phyloP scores from a whole-genome alignment of 768 basidiomycete genomes.

The Pisolithus microcarpus region DNA sequence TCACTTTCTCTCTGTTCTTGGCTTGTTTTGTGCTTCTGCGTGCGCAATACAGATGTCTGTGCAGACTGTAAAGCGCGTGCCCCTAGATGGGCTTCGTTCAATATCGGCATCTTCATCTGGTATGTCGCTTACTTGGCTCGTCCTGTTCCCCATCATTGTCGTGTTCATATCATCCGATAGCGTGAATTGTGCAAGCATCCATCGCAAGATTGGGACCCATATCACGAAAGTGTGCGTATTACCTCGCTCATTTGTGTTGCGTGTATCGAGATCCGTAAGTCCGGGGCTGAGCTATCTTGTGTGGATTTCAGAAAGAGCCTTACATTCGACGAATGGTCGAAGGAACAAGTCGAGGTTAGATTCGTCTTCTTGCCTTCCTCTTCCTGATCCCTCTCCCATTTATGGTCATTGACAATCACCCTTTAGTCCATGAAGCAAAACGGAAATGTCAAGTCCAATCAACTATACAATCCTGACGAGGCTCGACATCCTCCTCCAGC shows the following conservation, averaged over 20 bases:
- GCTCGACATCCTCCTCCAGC: conserved; percentile 74
- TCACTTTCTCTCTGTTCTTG: background rate
- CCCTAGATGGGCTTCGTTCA: conserved; percentile 87
- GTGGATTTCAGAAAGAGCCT: conserved; percentile 66
- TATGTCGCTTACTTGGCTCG: conserved; percentile 24
- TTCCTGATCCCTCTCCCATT: background rate
- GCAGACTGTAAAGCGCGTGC: conserved; percentile 87
- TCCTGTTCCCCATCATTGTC: background rate
- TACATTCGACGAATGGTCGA: conserved; percentile 81
- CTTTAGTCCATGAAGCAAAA: conserved; percentile 66
- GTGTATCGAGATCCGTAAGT: background rate
- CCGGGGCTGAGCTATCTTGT: conserved; percentile 2
- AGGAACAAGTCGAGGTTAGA: conserved; percentile 80
- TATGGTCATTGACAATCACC: conserved; percentile 9
- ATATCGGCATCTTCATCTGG: conserved; percentile 87
- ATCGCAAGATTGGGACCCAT: conserved; percentile 93
- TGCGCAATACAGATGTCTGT: conserved; percentile 56
- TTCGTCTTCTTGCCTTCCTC: conserved; percentile 3
- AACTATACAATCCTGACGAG: conserved; percentile 79
- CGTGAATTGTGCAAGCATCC: conserved; percentile 82
- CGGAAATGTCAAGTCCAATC: conserved; percentile 80
- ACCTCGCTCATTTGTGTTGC: background rate
- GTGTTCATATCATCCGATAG: conserved; percentile 32
- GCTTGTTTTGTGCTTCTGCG: background rate
- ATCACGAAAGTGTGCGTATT: conserved; percentile 80